Conservation (phyloP, 371 early-diverging fungal genomes). For the Saksenaea oblongispora region DNA sequence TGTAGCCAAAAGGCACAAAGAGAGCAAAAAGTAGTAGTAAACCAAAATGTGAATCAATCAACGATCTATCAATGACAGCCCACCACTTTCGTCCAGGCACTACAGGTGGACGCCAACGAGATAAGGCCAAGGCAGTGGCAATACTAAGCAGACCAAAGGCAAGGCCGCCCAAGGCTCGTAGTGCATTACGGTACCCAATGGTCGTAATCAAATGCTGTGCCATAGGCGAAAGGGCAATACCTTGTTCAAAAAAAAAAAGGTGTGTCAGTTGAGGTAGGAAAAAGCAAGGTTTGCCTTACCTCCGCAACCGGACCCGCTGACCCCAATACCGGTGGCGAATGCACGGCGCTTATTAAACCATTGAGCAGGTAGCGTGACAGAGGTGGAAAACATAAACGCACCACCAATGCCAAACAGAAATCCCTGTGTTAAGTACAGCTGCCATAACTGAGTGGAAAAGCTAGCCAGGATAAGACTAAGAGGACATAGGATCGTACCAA, state of each 20-base stretch:
- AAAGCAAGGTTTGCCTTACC: constrained; percentile 29
- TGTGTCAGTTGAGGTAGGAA: too few species aligned
- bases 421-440: constrained; percentile 68
- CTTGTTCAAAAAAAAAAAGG: constrained; percentile 8
- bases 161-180: constrained; percentile 44
- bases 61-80: constrained; percentile 21
- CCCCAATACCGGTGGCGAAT: constrained; percentile 76
- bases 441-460: constrained; percentile 59
- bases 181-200: constrained; percentile 56
- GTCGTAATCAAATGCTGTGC: constrained; percentile 48
- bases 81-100: background rate
- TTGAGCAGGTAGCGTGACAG: constrained; percentile 66
- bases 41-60: constrained; percentile 16
- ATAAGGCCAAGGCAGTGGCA: constrained; percentile 34
- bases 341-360: constrained; percentile 76
- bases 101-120: constrained; percentile 33
- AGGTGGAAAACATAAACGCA: constrained; percentile 62
- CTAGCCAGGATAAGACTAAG: constrained; percentile 57
- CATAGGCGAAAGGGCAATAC: constrained; percentile 54
- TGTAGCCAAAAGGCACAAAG: constrained; percentile 34
- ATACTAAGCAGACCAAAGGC: constrained; percentile 39
- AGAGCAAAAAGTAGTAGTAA: constrained; percentile 27
- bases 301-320: constrained; percentile 74
- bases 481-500: constrained; percentile 57
- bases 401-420: constrained; percentile 57